A percentile compares a stretch with the other conserved stretches of the same genome.
These are phyloP conservation scores for Colletotrichum somersetense DNA, from an alignment of 2,329 filamentous ascomycete species.

Conservation along the genomic window DNA sequence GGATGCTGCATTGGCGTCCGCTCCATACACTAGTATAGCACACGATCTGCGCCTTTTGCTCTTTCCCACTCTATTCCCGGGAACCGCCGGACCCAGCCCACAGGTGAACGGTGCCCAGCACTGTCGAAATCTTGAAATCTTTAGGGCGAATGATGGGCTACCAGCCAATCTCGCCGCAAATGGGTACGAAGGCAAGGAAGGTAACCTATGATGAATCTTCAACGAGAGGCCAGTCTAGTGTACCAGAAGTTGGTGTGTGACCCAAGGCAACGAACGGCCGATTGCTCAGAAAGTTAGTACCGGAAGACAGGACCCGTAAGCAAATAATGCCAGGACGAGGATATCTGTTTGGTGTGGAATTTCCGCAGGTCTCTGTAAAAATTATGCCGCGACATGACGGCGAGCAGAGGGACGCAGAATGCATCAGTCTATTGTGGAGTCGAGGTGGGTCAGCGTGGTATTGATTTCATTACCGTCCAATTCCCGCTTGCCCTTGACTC, in stretches of 20 bases:
- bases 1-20: too few species aligned
- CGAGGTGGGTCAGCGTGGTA: not conserved
- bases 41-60: not conserved
- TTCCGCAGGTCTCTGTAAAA: not conserved
- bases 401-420: not conserved
- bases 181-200: not conserved
- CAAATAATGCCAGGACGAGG: not conserved
- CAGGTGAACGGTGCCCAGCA: not conserved
- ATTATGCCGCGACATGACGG: not conserved
- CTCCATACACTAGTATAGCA: not conserved
- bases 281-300: not conserved
- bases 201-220: not conserved
- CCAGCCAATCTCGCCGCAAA: not conserved
- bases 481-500: not conserved
- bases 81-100: not conserved
- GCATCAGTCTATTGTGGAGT: not conserved
- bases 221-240: not conserved
- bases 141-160: not conserved
- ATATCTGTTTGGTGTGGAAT: not conserved
- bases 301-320: not conserved
- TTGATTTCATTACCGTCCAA: conserved; percentile 9
- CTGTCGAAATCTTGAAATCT: not conserved
- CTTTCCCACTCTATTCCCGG: conserved; percentile 7
- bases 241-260: not conserved
- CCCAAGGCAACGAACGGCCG: too few species aligned